A percentile compares a stretch with the other conserved stretches of the same genome.
These are phyloP conservation scores for Termitomyces sp. DNA, from an alignment of 768 basidiomycete species.

Conservation along the genomic window DNA sequence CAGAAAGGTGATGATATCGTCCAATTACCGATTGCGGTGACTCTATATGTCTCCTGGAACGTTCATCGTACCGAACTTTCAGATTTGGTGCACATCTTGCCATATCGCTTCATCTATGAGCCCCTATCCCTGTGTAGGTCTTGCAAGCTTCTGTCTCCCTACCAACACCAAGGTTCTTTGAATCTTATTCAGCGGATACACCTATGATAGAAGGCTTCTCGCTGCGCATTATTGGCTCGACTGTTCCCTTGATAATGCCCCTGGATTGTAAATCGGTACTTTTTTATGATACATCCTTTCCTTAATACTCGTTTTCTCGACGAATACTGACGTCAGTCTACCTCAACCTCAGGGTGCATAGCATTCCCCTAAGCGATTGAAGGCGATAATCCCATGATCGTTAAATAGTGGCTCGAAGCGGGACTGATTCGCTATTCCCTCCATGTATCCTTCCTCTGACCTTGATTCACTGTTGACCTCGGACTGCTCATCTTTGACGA, in stretches of 20 bases:
- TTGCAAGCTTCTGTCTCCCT: background rate
- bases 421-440: background rate
- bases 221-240: slow-evolving; percentile 1
- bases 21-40: background rate
- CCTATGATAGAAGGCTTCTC: slow-evolving; percentile 4
- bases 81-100: background rate
- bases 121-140: background rate
- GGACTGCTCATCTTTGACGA: slow-evolving; percentile 19
- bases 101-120: background rate
- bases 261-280: slow-evolving; percentile 2
- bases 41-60: background rate
- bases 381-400: background rate
- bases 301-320: background rate
- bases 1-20: background rate
- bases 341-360: background rate
- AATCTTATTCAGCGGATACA: slow-evolving; percentile 3
- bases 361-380: background rate
- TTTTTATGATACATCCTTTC: background rate
- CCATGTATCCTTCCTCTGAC: slow-evolving; percentile 13
- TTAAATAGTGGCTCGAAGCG: background rate
- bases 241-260: slow-evolving; percentile 1
- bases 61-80: background rate
- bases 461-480: background rate
- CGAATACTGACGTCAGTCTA: background rate
- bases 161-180: background rate